Conservation (phyloP, 1,139 yeast genomes). For the Debaryomyces singareniensis region DNA sequence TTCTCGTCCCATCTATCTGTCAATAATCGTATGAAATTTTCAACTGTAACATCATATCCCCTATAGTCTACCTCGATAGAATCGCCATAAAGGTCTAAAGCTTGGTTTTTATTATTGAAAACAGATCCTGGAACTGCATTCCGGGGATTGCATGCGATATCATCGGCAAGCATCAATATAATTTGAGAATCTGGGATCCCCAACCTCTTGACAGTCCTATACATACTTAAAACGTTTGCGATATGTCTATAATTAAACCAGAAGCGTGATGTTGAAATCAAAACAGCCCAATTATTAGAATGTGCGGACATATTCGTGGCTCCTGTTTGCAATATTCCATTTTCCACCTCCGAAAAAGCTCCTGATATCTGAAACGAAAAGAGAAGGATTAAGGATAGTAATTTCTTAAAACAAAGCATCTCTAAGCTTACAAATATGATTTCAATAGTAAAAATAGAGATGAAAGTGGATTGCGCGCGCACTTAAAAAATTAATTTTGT, state of each 20-base stretch:
- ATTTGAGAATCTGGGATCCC: conserved; percentile 98
- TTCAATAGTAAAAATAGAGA: no score
- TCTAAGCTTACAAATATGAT: no score
- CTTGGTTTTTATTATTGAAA: conserved; percentile 89
- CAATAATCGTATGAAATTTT: conserved; percentile 79
- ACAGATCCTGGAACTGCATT: conserved; percentile 96
- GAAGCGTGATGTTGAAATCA: conserved; percentile 91
- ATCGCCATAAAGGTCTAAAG: conserved; percentile 90
- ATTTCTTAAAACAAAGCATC: no score
- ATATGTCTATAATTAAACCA: conserved; percentile 98
- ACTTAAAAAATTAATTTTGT: no score
- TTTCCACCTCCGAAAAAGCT: no score
- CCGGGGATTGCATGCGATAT: conserved; percentile 93
- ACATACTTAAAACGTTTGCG: conserved; percentile 93
- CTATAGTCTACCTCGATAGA: conserved; percentile 93
- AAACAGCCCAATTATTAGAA: conserved; percentile 90
- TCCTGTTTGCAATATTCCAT: no score
- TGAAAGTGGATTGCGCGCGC: no score
- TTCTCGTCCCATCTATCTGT: conserved; percentile 95
- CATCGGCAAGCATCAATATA: conserved; percentile 92
- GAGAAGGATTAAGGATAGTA: no score
- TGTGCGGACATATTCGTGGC: conserved; percentile 48
- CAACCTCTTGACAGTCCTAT: conserved; percentile 87
- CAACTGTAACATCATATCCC: conserved; percentile 97
- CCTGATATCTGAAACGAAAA: no score